phyloP scores from a whole-genome alignment of 805 yeast species.

The Wickerhamiella musiphila region DNA sequence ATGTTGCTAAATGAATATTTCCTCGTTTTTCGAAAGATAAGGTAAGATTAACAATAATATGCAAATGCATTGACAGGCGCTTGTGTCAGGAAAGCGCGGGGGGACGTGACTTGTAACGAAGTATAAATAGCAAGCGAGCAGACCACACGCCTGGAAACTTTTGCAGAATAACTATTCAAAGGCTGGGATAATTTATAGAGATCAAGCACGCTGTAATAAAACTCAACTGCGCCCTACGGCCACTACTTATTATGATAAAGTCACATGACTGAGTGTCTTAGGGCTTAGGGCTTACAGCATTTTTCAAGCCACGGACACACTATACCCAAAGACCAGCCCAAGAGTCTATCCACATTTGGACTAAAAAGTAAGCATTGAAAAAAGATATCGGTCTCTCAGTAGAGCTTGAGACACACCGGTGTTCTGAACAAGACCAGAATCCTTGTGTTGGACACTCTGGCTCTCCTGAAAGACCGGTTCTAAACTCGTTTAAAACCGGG shows the following conservation, averaged over 20 bases:
- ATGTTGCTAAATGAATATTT: no score
- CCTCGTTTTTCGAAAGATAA: no score
- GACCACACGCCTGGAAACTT: no score
- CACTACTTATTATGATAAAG: not conserved
- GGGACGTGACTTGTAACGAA: no score
- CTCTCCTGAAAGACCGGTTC: conserved; percentile 10
- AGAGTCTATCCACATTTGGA: conserved; percentile 10
- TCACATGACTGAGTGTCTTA: not conserved
- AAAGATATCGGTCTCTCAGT: conserved; percentile 19
- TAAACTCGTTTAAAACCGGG: not conserved
- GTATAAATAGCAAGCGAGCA: no score
- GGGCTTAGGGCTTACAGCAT: conserved; percentile 3
- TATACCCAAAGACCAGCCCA: not conserved
- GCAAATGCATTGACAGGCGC: no score
- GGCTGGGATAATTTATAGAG: not conserved
- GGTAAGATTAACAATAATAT: no score
- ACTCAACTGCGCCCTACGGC: not conserved
- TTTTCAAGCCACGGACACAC: not conserved
- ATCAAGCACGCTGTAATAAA: not conserved
- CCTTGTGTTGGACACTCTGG: conserved; percentile 18
- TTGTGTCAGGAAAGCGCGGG: no score
- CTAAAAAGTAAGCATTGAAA: conserved; percentile 15
- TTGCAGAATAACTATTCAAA: not conserved
- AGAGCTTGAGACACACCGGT: conserved; percentile 18
- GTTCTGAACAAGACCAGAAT: conserved; percentile 13